Evolutionary conservation across 805 yeast species (phyloP), one percentile per base, ranked within the genome.

Genomic region (Schwanniomyces sp.): DNA sequence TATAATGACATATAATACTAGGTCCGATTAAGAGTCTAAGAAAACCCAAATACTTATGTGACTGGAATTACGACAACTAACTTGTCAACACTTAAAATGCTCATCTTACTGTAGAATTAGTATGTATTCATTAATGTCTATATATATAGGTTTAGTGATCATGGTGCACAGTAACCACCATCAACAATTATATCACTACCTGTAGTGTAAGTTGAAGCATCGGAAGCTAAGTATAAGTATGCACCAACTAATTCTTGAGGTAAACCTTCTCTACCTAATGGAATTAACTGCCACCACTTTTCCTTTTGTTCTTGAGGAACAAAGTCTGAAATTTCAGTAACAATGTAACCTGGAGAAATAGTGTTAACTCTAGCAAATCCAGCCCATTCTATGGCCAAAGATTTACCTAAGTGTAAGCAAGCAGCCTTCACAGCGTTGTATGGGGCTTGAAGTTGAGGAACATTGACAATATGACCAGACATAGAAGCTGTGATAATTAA

Each of bases 341-440:
- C 51, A 43, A 74, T 68, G 59, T 74, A 74, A 28, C 78, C 78
- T 11, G 78, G 78, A 16, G 75, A 68, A 34, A 74, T 51, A 28
- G 75, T 58, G 60, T 73, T 73, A 44, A 71, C 75, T 55, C 78
- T 60, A 29, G 70, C 75, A 49, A 74, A 73, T 1, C 84, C 70
- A 39, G 69, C 75, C 78, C 78, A 74, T 57, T 74, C 78, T 24
- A 74, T 70, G 7, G 78, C 76, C 52, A 74, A 67, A 5, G 76
- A 72, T 54, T 62, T 69, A 44, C 74, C 67, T 48, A 74, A 67
- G 57, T 73, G 78, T 32, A 70, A 57, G 39, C 69, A 65, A 2
- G 73, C 78, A 39, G 78, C 78, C 61, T 74, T 74, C 48, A 74
- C 76, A 21, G 78, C 76, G 55, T 74, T 74, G 59, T 74, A 74